Evolutionary conservation across 148 eudicot genomes (phyloP), one percentile per base, ranked within the genome.

Genomic region (Diospyros lotus): DNA sequence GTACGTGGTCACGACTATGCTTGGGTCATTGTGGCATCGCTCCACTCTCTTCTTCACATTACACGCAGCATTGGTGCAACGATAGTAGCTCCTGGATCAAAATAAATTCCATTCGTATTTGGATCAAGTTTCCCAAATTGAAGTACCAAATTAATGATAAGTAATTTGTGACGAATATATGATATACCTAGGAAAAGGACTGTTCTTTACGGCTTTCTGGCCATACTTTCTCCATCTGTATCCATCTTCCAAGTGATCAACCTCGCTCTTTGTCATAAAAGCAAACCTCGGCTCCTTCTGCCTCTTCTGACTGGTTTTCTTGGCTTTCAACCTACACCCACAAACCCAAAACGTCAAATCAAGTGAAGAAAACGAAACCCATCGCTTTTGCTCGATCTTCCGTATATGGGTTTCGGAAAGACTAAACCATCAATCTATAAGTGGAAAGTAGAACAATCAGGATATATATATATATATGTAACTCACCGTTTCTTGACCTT

Each of bases 41-140:
- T 94, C 98, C 50, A 94, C 97, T 78, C 97, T 87, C 75, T 94
- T 94, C 88, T 94, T 94, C 78, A 94, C 98, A 78, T 90, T 90
- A 73, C 98, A 94, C 41, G 87, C 63, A 42, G 84, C 81, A 78
- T 67, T 87, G 18, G 98, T 94, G 92, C 98, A 94, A 40, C 96
- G 87, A 77, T 94, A 94, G 76, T 94, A 94, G 74, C 97, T 89
- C 91, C 98, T 94, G 80, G n/a, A 52, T 44, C 40, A 74, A 51
- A 40, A 5, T 9, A 55, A 55, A 6, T 9, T 9, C 3, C 59
- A 55, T 5, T 10, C 12, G 59, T 18, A 60, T 1, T 2, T 60
- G 41, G 52, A 48, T 8, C 52, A 48, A 8, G 4, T 8, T 48
- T 11, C 41, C 41, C 10, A 60, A 60, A 60, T 60, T 18, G 59